These are phyloP conservation scores for Pleurotus ostreatus DNA, from an alignment of 768 basidiomycete species.

Conservation along the genomic window DNA sequence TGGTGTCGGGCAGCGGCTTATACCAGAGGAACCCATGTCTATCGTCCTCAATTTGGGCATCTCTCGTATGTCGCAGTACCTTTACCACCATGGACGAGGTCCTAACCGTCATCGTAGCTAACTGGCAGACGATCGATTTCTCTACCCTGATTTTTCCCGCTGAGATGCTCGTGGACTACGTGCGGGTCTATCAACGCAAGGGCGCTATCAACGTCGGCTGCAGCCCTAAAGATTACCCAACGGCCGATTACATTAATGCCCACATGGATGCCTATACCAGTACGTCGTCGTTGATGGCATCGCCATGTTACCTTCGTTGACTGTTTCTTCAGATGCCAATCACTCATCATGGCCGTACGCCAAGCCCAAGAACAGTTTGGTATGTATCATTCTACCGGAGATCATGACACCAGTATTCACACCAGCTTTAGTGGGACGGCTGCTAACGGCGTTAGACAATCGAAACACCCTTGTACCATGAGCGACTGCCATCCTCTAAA, in stretches of 20 bases:
- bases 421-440: no score
- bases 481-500: no score
- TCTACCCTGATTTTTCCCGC: conserved; percentile 64
- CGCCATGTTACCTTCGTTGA: neutral
- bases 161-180: conserved; percentile 71
- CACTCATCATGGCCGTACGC: conserved; percentile 37
- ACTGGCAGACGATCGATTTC: conserved; percentile 62
- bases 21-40: conserved; percentile 57
- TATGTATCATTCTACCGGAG: conserved; percentile 9
- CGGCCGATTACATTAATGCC: conserved; percentile 53
- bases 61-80: conserved; percentile 35
- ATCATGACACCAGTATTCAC: no score
- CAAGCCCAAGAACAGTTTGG: conserved; percentile 35
- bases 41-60: conserved; percentile 64
- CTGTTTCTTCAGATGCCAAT: conserved; percentile 31
- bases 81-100: neutral
- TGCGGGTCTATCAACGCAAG: conserved; percentile 74
- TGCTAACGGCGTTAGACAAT: no score
- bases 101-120: conserved; percentile 29
- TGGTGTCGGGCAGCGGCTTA: conserved; percentile 55
- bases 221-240: conserved; percentile 61
- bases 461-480: no score
- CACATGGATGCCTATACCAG: conserved; percentile 58
- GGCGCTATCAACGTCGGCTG: conserved; percentile 61
- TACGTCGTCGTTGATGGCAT: conserved; percentile 27